These are phyloP conservation scores for Metschnikowia matae DNA, from an alignment of 805 yeast species.

Conservation along the genomic window DNA sequence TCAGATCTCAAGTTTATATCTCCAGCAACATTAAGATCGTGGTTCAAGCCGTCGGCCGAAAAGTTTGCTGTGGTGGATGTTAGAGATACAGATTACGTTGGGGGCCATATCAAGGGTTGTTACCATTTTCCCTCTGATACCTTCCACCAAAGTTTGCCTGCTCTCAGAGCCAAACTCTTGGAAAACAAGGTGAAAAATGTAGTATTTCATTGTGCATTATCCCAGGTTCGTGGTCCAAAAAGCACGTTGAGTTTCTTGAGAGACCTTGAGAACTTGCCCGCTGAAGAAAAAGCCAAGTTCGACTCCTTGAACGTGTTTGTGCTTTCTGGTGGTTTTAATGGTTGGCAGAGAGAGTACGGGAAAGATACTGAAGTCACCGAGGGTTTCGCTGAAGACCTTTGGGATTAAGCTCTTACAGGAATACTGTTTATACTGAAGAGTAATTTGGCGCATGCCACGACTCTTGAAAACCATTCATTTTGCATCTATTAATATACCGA, in stretches of 20 bases:
- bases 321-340: conserved; percentile 77
- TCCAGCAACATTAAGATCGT: conserved; percentile 40
- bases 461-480: background rate
- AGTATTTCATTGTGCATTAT: conserved; percentile 86
- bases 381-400: conserved; percentile 33
- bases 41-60: conserved; percentile 43
- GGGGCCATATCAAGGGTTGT: conserved; percentile 65
- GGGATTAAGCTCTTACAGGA: conserved; percentile 21
- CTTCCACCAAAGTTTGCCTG: conserved; percentile 37
- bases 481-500: background rate
- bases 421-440: background rate
- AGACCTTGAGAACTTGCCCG: conserved; percentile 34
- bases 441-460: background rate
- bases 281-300: conserved; percentile 19
- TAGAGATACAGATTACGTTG: conserved; percentile 75
- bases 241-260: conserved; percentile 65
- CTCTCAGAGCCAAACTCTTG: conserved; percentile 31
- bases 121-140: conserved; percentile 52
- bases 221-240: conserved; percentile 90
- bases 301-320: conserved; percentile 57
- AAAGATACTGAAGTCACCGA: conserved; percentile 60
- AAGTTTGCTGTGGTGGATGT: conserved; percentile 69
- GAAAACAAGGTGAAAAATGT: conserved; percentile 43
- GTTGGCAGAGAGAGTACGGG: conserved; percentile 80
- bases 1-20: conserved; percentile 47